phyloP scores from a whole-genome alignment of 2,329 filamentous ascomycete species.

The Leptosphaerulina australis region DNA sequence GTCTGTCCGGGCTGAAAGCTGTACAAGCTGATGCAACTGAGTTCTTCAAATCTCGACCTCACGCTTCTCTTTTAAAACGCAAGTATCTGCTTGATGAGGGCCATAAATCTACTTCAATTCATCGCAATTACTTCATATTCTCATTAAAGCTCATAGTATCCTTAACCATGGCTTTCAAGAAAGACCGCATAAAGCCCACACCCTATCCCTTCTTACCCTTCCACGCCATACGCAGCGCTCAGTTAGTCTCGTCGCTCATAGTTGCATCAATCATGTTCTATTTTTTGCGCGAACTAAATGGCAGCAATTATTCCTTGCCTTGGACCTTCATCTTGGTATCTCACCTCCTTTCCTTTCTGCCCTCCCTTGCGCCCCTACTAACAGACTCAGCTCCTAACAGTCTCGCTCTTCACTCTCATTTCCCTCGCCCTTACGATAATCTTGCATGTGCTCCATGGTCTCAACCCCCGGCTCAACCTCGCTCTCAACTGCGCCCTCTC shows the following conservation, averaged over 20 bases:
- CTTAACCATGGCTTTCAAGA: conserved; percentile 25
- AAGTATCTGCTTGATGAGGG: too few species aligned
- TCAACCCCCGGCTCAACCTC: conserved; percentile 60
- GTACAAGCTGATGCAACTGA: neutral
- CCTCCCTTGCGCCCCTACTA: conserved; percentile 1
- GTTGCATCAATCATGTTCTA: conserved; percentile 61
- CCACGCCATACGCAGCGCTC: conserved; percentile 50
- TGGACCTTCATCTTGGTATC: conserved; percentile 66
- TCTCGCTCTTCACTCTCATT: conserved; percentile 59
- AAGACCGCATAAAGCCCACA: conserved; percentile 47
- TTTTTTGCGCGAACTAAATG: conserved; percentile 61
- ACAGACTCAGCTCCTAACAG: conserved; percentile 55
- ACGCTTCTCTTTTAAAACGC: neutral
- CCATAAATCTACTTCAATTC: neutral
- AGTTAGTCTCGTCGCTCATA: conserved; percentile 54
- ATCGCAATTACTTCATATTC: too few species aligned
- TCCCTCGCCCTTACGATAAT: conserved; percentile 55
- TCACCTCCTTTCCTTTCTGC: neutral
- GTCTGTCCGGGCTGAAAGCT: neutral
- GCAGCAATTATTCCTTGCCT: conserved; percentile 59
- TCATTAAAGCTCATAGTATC: too few species aligned
- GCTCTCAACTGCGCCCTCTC: conserved; percentile 56
- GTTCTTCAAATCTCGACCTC: neutral
- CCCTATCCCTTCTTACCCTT: conserved; percentile 53
- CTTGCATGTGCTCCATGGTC: conserved; percentile 58